Conservation (phyloP, 2,329 filamentous ascomycete genomes). For the Colletotrichum musicola region DNA sequence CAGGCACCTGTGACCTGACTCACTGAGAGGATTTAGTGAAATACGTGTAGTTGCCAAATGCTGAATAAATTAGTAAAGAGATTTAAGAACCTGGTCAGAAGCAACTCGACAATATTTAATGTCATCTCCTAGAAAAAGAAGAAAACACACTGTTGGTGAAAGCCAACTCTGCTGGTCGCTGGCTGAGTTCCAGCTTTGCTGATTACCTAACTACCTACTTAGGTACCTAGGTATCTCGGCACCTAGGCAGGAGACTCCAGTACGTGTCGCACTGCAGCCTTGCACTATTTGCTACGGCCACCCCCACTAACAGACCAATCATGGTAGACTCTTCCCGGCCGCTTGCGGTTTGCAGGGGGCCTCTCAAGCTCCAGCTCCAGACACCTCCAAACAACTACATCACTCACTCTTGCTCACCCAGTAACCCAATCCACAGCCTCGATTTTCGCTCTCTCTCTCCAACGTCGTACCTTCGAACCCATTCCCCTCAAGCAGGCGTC, state of each 20-base stretch:
- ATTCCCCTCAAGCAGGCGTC: not conserved
- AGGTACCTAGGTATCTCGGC: not conserved
- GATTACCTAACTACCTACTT: not conserved
- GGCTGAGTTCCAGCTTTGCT: not conserved
- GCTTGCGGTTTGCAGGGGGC: constrained; percentile 38
- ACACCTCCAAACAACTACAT: constrained; percentile 38
- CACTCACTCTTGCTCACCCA: constrained; percentile 33
- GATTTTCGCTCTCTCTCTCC: constrained; percentile 5
- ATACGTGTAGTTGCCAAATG: too few species aligned
- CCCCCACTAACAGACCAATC: constrained; percentile 28
- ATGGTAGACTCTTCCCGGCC: constrained; percentile 18
- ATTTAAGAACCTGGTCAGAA: too few species aligned
- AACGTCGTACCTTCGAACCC: not conserved
- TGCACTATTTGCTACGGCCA: constrained; percentile 35
- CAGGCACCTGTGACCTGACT: not conserved
- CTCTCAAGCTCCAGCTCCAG: constrained; percentile 35
- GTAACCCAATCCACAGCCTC: constrained; percentile 22
- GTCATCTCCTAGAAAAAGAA: too few species aligned
- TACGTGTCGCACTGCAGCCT: constrained; percentile 41
- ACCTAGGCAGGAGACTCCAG: constrained; percentile 22
- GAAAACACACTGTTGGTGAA: too few species aligned
- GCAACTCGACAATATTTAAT: too few species aligned
- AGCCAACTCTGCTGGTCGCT: too few species aligned
- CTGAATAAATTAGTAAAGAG: too few species aligned
- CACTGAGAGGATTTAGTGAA: too few species aligned